Conservation (phyloP, 2,329 filamentous ascomycete genomes). For the Trichoderma breve region DNA sequence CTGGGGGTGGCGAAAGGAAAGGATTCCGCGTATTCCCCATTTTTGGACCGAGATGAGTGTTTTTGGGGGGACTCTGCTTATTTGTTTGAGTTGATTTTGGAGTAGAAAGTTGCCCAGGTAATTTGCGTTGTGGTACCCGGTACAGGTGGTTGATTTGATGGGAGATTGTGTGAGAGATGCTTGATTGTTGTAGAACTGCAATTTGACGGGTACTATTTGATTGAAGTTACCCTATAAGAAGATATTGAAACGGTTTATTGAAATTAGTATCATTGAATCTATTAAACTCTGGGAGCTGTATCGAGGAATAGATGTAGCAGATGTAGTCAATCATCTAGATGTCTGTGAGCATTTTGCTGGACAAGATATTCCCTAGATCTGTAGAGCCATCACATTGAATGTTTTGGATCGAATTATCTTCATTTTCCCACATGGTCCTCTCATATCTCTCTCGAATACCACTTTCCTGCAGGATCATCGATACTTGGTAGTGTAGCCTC, state of each 20-base stretch:
- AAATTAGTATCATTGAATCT: not conserved
- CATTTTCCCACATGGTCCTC: not conserved
- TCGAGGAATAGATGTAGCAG: not conserved
- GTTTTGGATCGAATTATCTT: not conserved
- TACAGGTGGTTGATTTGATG: not conserved
- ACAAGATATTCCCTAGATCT: not conserved
- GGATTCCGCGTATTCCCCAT: not conserved
- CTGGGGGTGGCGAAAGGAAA: slow-evolving; percentile 4
- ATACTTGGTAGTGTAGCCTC: not conserved
- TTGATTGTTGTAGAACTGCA: not conserved
- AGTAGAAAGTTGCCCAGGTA: not conserved
- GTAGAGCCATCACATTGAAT: not conserved
- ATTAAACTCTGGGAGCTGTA: not conserved
- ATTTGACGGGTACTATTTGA: not conserved
- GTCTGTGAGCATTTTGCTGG: not conserved
- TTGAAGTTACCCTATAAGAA: not conserved
- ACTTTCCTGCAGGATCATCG: not conserved
- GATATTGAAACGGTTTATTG: not conserved
- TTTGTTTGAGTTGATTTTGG: not conserved
- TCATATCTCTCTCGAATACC: not conserved
- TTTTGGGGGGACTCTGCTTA: not conserved
- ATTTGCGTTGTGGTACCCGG: not conserved
- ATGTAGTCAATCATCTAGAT: not conserved
- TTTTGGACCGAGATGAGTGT: not conserved
- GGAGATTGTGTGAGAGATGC: not conserved